Base-by-base conservation (phyloP, 228 moss, liverwort and hornwort genomes). In the Sphagnum magellanicum region DNA sequence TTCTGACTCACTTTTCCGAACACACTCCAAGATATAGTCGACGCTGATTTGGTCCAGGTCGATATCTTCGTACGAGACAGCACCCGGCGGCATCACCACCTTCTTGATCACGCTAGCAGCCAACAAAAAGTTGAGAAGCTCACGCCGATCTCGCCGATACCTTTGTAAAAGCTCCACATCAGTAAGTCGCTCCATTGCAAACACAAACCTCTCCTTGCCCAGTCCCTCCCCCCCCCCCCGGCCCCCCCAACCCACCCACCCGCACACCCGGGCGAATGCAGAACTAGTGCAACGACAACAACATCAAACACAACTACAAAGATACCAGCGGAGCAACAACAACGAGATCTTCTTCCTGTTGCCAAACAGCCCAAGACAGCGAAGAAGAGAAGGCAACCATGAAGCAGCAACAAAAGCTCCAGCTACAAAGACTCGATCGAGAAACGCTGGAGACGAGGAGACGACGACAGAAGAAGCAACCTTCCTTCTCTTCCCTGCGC, bases 1-100 rank as follows among this genome's bases (percentile, higher is more conserved):
- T 32, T 32, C 32, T 32, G 32, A 49, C 74, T 17, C 81, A 92
- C 91, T 89, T 83, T 84, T 91, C 66, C 79, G 91, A 58, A 93
- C 96, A 74, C 89, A 92, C 51, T 97, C 91, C 63, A 97, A 86
- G 72, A 97, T 83, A 61, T 89, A 85, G 63, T 97, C 93, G 79
- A 93, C 96, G 75, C 96, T 97, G 77, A 97, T 82, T 75, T 91
- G 89, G 72, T 97, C 96, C 70, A 97, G 75, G 77, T 91, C 89
- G 50, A 97, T 88, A 67, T 97, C 96, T 60, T 93, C 93, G 63
- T 91, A 88, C 11, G 92, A 84, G 8, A 97, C 91, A 53, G 96
- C 96, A 72, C 96, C 96, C 8, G 96, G 96, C 16, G 96, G 96
- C 96, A 97, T 91, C 13, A 97, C 80, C 50, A 97, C 96, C 83